Base-by-base conservation (phyloP, 2,329 filamentous ascomycete species). In the Ophiosphaerella narmari region DNA sequence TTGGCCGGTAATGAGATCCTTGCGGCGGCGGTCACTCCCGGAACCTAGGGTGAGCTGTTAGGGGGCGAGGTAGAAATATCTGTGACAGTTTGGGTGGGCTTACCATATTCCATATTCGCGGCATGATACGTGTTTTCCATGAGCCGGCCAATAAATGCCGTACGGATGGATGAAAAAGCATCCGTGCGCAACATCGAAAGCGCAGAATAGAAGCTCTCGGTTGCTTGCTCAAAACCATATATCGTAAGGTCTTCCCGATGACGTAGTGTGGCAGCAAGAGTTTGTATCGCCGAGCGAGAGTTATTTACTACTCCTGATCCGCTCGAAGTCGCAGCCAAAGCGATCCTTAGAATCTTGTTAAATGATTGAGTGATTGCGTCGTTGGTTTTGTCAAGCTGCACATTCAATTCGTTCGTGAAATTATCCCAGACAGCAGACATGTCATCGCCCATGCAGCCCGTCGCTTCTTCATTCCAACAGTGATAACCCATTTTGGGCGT, bases 401-500 rank as follows among this genome's bases (percentile, higher is more conserved):
- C 26, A 4, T 60, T 13, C 13, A 73, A 14, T 3, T 45, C 46
- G 1, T 9, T 9, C 1, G 43, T 21, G 4, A 75, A 55, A 0
- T 42, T 35, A 13, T 61, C 26, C 76, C 77, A 81, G 5, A 63
- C 63, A 0, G 34, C 29, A 1, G 39, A 45, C 26, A 78, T 41
- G 29, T 76, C 71, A 1, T 29, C 12, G 0, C 57, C 63, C 76
- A 80, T 77, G 1, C 33, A 33, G 1, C 46, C 26, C 2, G 78
- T 77, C 0, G 73, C 73, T 57, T 80, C 76, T 41, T 74, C 61
- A 43, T 81, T 81, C 78, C 78, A 81, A 47, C 75, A 73, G n/a
- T 54, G 71, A 1, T 31, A 35, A 0, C 70, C 70, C 3, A 49
- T 55, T 0, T 37, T 33, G 0, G 3, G 0, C 0, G 76, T 78